Evolutionary conservation across 805 yeast genomes (phyloP).

Genomic region (Brettanomyces nanus): DNA sequence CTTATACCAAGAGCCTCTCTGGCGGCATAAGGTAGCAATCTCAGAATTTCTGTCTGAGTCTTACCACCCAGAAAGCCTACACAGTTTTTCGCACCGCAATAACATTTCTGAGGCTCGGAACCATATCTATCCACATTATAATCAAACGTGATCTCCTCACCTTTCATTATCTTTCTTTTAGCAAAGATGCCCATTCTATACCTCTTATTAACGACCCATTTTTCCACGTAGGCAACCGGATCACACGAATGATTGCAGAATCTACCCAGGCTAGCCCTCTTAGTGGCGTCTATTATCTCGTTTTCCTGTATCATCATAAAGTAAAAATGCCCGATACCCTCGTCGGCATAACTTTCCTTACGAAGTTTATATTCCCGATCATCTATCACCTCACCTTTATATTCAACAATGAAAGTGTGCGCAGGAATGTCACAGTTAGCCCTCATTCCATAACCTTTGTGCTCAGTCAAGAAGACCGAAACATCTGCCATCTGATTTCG

Average conservation of each 20-base stretch:
- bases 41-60: constrained; percentile 89
- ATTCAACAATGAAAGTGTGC: constrained; percentile 78
- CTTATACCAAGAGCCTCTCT: constrained; percentile 82
- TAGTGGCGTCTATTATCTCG: constrained; percentile 92
- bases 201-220: constrained; percentile 93
- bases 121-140: constrained; percentile 96
- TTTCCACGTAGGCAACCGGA: constrained; percentile 92
- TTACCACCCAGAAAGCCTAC: constrained; percentile 93
- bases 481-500: constrained; percentile 61
- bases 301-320: constrained; percentile 94
- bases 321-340: constrained; percentile 73
- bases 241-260: constrained; percentile 93
- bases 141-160: constrained; percentile 89
- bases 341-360: constrained; percentile 64
- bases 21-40: constrained; percentile 71
- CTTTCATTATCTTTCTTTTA: constrained; percentile 55
- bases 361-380: constrained; percentile 67
- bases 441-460: constrained; percentile 85
- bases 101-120: constrained; percentile 87
- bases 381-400: constrained; percentile 89
- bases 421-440: constrained; percentile 52
- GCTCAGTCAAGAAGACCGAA: constrained; percentile 75
- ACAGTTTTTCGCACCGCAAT: constrained; percentile 90
- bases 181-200: constrained; percentile 93
- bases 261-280: constrained; percentile 79